A percentile compares a stretch with the other conserved stretches of the same genome.
phyloP scores from a whole-genome alignment of 108 stramenopile genomes.

The Fragilariopsis cylindrus region DNA sequence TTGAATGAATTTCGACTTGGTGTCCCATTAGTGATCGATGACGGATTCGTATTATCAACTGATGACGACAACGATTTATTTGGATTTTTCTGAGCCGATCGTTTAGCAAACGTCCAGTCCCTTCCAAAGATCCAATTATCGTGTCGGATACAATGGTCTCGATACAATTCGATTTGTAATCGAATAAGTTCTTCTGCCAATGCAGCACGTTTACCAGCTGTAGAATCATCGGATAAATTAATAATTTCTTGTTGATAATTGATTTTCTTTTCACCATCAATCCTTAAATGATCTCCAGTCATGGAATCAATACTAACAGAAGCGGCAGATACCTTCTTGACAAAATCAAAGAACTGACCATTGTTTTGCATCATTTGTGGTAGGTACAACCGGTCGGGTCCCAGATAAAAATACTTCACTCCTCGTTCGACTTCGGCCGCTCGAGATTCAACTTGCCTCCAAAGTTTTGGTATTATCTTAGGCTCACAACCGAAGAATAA shows the following conservation, averaged over 20 bases:
- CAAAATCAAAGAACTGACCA: slow-evolving; percentile 73
- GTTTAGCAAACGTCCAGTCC: slow-evolving; percentile 67
- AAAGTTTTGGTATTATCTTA: slow-evolving; percentile 47
- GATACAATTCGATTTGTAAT: slow-evolving; percentile 77
- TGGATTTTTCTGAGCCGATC: neutral
- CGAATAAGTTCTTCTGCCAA: slow-evolving; percentile 74
- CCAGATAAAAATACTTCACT: slow-evolving; percentile 74
- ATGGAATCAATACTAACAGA: slow-evolving; percentile 64
- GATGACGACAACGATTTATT: neutral
- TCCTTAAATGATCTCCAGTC: slow-evolving; percentile 71
- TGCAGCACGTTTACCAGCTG: slow-evolving; percentile 50
- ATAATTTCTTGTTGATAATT: neutral
- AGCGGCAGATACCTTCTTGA: slow-evolving; percentile 51
- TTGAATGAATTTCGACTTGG: neutral
- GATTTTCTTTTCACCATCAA: slow-evolving; percentile 52
- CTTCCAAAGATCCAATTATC: slow-evolving; percentile 83
- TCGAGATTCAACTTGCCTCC: slow-evolving; percentile 53
- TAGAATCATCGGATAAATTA: slow-evolving; percentile 11
- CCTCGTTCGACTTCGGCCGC: slow-evolving; percentile 64
- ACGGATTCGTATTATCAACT: neutral
- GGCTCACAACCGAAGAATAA: slow-evolving; percentile 80
- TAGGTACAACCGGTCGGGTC: slow-evolving; percentile 67
- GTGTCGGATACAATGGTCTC: slow-evolving; percentile 71
- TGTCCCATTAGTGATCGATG: neutral
- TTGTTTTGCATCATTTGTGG: slow-evolving; percentile 51